A percentile compares a stretch with the other conserved stretches of the same genome.
Evolutionary conservation across 148 eudicot genomes (phyloP).

Genomic region (Dianthus caryophyllus): DNA sequence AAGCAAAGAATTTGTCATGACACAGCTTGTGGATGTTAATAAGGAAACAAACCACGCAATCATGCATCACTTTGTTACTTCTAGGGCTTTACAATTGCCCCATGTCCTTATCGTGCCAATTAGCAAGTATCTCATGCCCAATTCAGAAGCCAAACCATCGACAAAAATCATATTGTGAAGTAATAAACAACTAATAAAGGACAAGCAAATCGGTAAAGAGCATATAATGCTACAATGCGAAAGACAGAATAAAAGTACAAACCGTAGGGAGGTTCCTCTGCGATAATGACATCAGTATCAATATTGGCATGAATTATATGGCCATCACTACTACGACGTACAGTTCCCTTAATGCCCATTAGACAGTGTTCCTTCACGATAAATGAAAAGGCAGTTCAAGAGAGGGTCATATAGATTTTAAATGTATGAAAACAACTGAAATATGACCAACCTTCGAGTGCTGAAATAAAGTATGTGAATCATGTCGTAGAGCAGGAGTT

Average conservation of each 20-base stretch:
- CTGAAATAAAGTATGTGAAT: conserved; percentile 93
- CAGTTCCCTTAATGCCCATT: conserved; percentile 99
- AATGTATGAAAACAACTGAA: background rate
- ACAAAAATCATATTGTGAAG: background rate
- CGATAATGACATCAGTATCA: conserved; percentile 94
- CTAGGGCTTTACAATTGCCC: background rate
- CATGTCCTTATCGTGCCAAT: background rate
- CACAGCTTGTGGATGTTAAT: background rate
- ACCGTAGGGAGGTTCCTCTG: conserved; percentile 99
- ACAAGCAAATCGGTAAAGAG: background rate
- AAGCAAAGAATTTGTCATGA: background rate
- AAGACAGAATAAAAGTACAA: conserved; percentile 9
- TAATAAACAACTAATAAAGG: background rate
- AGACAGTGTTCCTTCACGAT: conserved; percentile 84
- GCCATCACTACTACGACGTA: conserved; percentile 96
- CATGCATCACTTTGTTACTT: background rate
- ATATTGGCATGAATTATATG: conserved; percentile 97
- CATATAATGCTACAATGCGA: background rate
- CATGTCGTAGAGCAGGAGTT: conserved; percentile 84
- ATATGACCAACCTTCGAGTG: conserved; percentile 68
- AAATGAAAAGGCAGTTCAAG: conserved; percentile 17
- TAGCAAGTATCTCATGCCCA: background rate
- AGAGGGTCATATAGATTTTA: conserved; percentile 5
- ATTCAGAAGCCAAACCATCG: background rate
- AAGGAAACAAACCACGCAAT: background rate